Conservation (phyloP, 140 eudicot genomes). For the Stevia rebaudiana region DNA sequence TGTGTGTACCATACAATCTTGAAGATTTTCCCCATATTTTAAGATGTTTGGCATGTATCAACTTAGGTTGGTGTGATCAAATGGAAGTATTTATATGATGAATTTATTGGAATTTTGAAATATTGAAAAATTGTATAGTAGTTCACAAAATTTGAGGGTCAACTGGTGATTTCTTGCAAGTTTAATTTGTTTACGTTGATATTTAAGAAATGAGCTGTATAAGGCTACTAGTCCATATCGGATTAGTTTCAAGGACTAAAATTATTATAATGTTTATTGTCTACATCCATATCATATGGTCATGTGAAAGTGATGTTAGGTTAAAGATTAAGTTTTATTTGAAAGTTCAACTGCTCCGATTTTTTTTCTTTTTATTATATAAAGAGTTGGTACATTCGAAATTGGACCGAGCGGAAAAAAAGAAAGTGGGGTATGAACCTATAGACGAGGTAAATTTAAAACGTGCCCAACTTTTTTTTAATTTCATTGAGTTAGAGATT, state of each 20-base stretch:
- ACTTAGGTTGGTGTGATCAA: slow-evolving; percentile 15
- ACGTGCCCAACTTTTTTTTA: too few species aligned
- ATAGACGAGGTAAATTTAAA: too few species aligned
- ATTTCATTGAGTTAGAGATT: too few species aligned
- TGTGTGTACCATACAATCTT: slow-evolving; percentile 14
- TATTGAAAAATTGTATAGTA: slow-evolving; percentile 10
- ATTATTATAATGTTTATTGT: slow-evolving; percentile 12
- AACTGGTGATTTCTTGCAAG: slow-evolving; percentile 23
- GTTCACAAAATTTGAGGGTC: slow-evolving; percentile 5
- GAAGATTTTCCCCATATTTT: slow-evolving; percentile 22
- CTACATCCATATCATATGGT: slow-evolving; percentile 15
- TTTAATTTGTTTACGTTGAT: background rate
- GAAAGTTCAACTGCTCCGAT: slow-evolving; percentile 11
- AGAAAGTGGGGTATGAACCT: too few species aligned
- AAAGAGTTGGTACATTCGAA: background rate
- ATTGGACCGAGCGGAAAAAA: too few species aligned
- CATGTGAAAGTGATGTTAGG: background rate
- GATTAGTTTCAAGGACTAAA: slow-evolving; percentile 4
- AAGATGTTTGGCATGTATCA: slow-evolving; percentile 5
- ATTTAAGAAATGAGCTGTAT: slow-evolving; percentile 22
- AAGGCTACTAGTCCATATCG: slow-evolving; percentile 17
- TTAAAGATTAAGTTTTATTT: background rate
- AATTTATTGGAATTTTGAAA: background rate
- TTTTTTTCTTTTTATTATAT: background rate
- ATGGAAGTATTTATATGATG: slow-evolving; percentile 19